Base-by-base conservation (phyloP, 768 basidiomycete genomes). In the Psilocybe sp. region DNA sequence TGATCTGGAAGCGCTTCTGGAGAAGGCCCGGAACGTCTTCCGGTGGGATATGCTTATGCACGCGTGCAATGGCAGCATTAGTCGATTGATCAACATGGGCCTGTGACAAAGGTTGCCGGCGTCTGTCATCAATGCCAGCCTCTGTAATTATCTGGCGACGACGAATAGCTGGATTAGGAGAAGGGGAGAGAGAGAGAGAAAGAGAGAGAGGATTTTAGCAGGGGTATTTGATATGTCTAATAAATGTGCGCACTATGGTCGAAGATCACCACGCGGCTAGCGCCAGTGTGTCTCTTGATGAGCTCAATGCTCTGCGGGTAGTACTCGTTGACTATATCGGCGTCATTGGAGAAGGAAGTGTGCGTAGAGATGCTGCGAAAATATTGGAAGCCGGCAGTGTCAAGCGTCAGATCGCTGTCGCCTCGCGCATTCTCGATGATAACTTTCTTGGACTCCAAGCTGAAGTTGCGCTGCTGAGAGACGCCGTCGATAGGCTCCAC, bases 271-370 rank as follows among this genome's bases (percentile, higher is more conserved):
- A 81, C 79, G 19, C 71, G 68, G 55, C 69, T 76, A 0, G 82
- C 84, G 5, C 84, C 82, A 0, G 82, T 83, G 10, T 78, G 45
- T 50, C 77, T 60, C 67, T 85, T 84, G 33, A 85, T 60, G 33
- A 84, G 65, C 57, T 77, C 77, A 14, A 72, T 68, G 54, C 77
- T 78, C 64, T 86, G 84, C 1, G 75, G 73, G 56, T 84, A 85
- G 59, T 87, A 86, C 39, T 77, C 77, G 35, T 55, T 58, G 55
- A 69, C 55, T 37, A 85, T 75, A 16, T 74, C 74, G 11, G 71
- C 74, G 34, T 81, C 78, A 48, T 76, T 68, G 1, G 51, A 49
- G 62, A 85, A 85, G 0, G 69, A 51, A 6, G 65, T 75, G 55
- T 78, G 74, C 52, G 75, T 71, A 0, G 80, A 64, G 0, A 77